Conservation (phyloP, 2,329 filamentous ascomycete genomes). For the Ophiostoma ulmi region DNA sequence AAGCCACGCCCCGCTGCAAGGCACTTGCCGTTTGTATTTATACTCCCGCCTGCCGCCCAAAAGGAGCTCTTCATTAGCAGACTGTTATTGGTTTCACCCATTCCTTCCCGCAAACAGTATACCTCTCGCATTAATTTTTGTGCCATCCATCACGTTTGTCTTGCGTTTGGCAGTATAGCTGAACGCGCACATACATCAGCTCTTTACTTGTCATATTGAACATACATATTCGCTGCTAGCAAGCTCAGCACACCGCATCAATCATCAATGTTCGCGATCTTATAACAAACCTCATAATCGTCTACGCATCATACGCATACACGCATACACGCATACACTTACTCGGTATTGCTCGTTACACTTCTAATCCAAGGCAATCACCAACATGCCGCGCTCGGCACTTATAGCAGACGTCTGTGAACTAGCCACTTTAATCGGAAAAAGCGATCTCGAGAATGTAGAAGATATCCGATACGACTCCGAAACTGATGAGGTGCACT, state of each 20-base stretch:
- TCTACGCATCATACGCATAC: background rate
- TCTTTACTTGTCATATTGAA: background rate
- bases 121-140: background rate
- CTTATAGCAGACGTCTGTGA: background rate
- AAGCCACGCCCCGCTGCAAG: background rate
- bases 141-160: background rate
- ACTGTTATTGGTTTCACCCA: too few relatives aligned
- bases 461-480: background rate
- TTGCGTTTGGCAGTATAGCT: background rate
- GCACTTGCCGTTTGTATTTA: background rate
- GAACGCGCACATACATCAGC: background rate
- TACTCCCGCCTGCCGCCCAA: background rate
- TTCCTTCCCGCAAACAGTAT: background rate
- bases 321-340: too few relatives aligned
- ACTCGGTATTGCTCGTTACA: background rate
- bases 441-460: background rate
- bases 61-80: background rate
- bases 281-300: background rate
- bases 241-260: background rate
- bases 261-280: background rate
- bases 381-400: background rate
- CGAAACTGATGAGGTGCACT: background rate
- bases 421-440: background rate
- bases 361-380: background rate
- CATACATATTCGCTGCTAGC: background rate